These are phyloP conservation scores for Pseudozyma flocculosa DNA, from an alignment of 1,284 basidiomycete genomes.

Conservation along the genomic window DNA sequence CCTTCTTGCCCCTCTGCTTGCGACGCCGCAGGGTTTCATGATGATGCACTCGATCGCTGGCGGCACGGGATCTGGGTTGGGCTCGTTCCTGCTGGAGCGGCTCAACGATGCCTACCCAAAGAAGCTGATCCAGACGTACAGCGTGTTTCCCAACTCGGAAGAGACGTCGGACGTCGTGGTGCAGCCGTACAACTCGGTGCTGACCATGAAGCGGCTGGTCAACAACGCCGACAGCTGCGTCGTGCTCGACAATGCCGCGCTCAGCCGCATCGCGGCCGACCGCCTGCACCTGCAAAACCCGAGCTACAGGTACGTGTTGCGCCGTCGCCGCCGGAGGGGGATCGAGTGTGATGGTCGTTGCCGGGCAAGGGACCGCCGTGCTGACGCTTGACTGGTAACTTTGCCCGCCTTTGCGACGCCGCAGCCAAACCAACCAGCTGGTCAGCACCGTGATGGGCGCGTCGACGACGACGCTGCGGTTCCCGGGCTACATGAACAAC, in stretches of 20 bases:
- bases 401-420: not conserved
- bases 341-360: not conserved
- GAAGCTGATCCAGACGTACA: constrained; percentile 98
- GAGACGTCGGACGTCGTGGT: constrained; percentile 63
- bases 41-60: constrained; percentile 98
- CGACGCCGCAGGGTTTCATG: constrained; percentile 83
- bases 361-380: no score
- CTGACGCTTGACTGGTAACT: no score
- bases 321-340: not conserved
- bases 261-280: constrained; percentile 87
- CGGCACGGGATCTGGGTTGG: constrained; percentile 95
- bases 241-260: constrained; percentile 92
- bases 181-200: constrained; percentile 92
- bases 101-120: constrained; percentile 98
- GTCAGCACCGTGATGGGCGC: constrained; percentile 65
- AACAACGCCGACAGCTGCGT: constrained; percentile 97
- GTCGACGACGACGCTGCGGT: constrained; percentile 93
- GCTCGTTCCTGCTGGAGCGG: constrained; percentile 92
- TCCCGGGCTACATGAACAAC: constrained; percentile 99
- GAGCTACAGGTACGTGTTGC: constrained; percentile 79
- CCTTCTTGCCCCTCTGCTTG: not conserved
- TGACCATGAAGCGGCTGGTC: constrained; percentile 91
- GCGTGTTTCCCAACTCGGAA: constrained; percentile 84
- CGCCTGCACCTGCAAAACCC: constrained; percentile 86
- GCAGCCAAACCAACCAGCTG: constrained; percentile 63